phyloP scores from a whole-genome alignment of 2,329 filamentous ascomycete species.

The Aspergillus hortae region DNA sequence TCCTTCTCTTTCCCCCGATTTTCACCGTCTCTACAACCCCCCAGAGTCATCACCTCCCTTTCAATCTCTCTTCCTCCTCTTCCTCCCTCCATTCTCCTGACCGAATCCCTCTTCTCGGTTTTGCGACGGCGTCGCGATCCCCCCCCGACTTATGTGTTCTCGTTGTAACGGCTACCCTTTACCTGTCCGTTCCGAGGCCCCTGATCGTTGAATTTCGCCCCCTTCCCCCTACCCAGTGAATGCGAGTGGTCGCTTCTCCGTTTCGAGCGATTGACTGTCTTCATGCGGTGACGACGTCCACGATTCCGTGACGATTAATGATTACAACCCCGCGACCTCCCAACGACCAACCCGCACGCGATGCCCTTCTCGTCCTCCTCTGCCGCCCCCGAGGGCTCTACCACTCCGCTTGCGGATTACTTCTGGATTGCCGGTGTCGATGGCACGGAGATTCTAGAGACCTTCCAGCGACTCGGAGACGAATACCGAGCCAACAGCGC shows the following conservation, averaged over 20 bases:
- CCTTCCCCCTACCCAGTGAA: background rate
- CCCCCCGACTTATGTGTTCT: constrained; percentile 19
- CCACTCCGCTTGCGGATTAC: constrained; percentile 60
- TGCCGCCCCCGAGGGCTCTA: constrained; percentile 35
- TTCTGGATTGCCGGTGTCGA: constrained; percentile 60
- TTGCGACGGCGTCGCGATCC: constrained; percentile 19
- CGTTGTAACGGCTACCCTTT: constrained; percentile 9
- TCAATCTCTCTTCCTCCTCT: constrained; percentile 5
- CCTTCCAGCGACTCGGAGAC: constrained; percentile 40
- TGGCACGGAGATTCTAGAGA: constrained; percentile 44
- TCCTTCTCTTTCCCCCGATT: constrained; percentile 12
- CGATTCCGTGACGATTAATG: constrained; percentile 23
- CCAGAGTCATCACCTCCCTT: constrained; percentile 6
- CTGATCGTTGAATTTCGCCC: constrained; percentile 13
- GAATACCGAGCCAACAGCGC: constrained; percentile 39
- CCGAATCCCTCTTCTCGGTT: constrained; percentile 2
- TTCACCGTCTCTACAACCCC: constrained; percentile 8
- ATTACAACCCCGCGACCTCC: constrained; percentile 15
- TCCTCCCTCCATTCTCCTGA: background rate
- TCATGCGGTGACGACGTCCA: constrained; percentile 22
- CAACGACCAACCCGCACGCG: constrained; percentile 15
- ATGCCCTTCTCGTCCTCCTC: constrained; percentile 28
- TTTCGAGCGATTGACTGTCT: background rate
- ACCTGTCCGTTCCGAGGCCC: constrained; percentile 11
- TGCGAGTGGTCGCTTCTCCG: no score